A percentile compares a stretch with the other conserved stretches of the same genome.
These are phyloP conservation scores for Ricinus communis DNA, from an alignment of 345 rosid species.

Conservation along the genomic window DNA sequence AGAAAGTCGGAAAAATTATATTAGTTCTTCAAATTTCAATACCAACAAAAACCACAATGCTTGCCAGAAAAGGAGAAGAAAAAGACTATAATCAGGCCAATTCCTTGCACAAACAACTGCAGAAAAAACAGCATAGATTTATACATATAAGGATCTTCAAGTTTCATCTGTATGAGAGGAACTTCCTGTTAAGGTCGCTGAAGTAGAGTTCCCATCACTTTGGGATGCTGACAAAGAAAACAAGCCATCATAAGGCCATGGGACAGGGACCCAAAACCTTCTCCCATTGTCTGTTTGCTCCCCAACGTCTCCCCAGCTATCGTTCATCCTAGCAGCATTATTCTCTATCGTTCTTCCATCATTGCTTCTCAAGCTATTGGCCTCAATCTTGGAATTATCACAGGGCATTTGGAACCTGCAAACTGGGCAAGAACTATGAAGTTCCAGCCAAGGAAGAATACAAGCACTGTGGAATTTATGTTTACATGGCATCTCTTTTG, in stretches of 20 bases:
- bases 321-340: slow-evolving; percentile 3
- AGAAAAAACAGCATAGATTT: no score
- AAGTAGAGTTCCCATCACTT: slow-evolving; percentile 19
- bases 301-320: neutral
- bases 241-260: slow-evolving; percentile 34
- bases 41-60: neutral
- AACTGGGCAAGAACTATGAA: slow-evolving; percentile 63
- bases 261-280: slow-evolving; percentile 30
- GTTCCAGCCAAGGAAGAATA: slow-evolving; percentile 57
- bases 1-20: neutral
- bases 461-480: slow-evolving; percentile 59
- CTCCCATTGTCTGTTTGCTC: slow-evolving; percentile 16
- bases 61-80: no score
- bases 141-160: neutral
- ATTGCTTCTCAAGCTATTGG: slow-evolving; percentile 9
- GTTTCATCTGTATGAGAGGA: slow-evolving; percentile 26
- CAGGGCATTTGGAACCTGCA: slow-evolving; percentile 47
- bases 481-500: slow-evolving; percentile 60
- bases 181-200: slow-evolving; percentile 12
- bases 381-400: slow-evolving; percentile 26
- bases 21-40: neutral
- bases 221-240: slow-evolving; percentile 25
- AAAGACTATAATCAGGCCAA: no score
- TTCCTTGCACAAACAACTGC: no score
- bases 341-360: slow-evolving; percentile 1